Base-by-base conservation (phyloP, 1,139 yeast genomes). In the Saccharomycopsis hybrid region DNA sequence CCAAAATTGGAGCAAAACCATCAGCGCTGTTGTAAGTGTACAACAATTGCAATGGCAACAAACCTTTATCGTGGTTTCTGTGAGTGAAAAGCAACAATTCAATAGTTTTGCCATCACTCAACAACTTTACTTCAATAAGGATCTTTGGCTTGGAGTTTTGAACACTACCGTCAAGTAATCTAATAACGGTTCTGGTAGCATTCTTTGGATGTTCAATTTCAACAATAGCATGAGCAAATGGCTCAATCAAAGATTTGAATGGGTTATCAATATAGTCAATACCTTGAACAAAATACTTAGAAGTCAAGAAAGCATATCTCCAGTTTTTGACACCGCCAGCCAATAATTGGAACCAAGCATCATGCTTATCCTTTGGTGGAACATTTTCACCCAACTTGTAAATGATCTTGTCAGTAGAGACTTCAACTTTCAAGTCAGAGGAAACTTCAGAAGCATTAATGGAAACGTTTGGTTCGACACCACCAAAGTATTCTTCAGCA, bases 1-100 rank as follows among this genome's bases (percentile, higher is more conserved):
- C 98, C 59, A 82, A 75, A 59, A 92, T 86, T 64, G 98, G 97
- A 54, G 97, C 96, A 66, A 85, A 90, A 27, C 98, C 98, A 65
- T 85, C 87, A 49, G 78, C 76, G 46, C 96, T 89, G 62, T 81
- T 75, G 73, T 85, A 92, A 52, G 72, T 77, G 78, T 84, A 94
- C 57, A 82, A 73, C 70, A 92, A 78, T 58, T 85, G 82, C 65
- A 92, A 77, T 43, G 84, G 76, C 56, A 83, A 87, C 39, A 96
- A 82, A 58, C 70, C 68, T 56, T 78, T 78, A 61, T 85, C 94
- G 56, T 83, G 83, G 56, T 92, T 84, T 76, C 97, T 87, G 66
- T 83, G 83, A 69, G 94, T 97, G 67, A 89, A 85, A 68, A 92
- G 75, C 51, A 78, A 72, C 63, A 88, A 76, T 64, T 78, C 77